A percentile compares a stretch with the other conserved stretches of the same genome.
These are phyloP conservation scores for Solanum medicagineum DNA, from an alignment of 257 asterid genomes.

Conservation along the genomic window DNA sequence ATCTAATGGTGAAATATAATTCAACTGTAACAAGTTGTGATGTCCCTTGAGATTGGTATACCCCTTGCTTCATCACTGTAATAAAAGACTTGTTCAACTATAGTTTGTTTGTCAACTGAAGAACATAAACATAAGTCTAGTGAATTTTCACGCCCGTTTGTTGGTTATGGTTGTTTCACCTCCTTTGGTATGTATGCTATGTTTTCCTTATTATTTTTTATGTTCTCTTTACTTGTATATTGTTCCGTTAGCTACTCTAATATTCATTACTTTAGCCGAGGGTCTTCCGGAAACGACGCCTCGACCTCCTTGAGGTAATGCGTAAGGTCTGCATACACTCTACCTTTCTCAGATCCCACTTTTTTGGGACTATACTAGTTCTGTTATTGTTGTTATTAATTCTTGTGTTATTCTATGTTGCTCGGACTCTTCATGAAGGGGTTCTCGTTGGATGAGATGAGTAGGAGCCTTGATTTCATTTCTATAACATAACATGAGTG, in stretches of 20 bases:
- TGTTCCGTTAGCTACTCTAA: background rate
- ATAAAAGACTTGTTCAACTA: background rate
- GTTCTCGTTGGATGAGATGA: background rate
- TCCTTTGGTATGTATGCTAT: background rate
- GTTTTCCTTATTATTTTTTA: background rate
- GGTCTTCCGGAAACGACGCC: too few relatives aligned
- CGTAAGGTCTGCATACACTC: background rate
- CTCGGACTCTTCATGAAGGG: background rate
- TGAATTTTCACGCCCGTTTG: background rate
- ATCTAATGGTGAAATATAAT: slow-evolving; percentile 45
- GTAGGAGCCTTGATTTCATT: background rate
- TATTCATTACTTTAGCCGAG: background rate
- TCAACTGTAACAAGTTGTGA: slow-evolving; percentile 55
- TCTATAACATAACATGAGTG: background rate
- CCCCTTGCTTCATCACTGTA: background rate
- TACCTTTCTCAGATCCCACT: background rate
- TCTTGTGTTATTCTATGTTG: too few relatives aligned
- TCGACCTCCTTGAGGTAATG: background rate
- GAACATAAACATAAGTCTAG: background rate
- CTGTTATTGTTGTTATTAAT: background rate
- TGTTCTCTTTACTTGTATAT: background rate
- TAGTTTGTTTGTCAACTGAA: background rate
- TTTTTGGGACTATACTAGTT: too few relatives aligned
- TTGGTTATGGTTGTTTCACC: background rate
- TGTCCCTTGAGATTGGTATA: background rate